Base-by-base conservation (phyloP, 495 filamentous ascomycete species). In the Copromyces sp. region DNA sequence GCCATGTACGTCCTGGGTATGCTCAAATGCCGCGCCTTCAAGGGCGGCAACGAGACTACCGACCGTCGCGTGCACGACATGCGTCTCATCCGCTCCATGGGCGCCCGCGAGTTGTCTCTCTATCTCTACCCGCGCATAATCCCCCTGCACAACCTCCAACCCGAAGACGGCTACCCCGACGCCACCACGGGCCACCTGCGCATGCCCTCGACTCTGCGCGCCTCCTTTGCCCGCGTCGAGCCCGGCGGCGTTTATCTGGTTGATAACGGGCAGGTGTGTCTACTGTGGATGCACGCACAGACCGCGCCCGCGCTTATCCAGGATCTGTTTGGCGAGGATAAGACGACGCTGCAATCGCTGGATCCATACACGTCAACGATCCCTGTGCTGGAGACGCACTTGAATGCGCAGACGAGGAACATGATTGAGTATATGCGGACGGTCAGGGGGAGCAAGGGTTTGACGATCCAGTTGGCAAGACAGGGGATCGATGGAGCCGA, bases 61-160 rank as follows among this genome's bases (percentile, higher is more conserved):
- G 95, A 99, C 81, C 91, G 96, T 65, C 87, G 95, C 74, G 91
- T 94, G 14, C 91, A 98, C 79, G 94, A 97, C 74, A 91, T 95
- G 88, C 90, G 95, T 65, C 89, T 97, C 86, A 88, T 99, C 74
- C 91, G 93, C 72, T 89, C 90, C 9, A 94, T 98, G 86, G 93
- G 94, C 37, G 88, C 91, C 44, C 86, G 90, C 29, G 95, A 98
- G 80, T 83, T 97, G 42, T 93, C 92, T 20, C 86, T 97, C 59
- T 97, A 98, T 81, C 91, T 99, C 72, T 99, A 99, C 80, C 95
- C 95, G 38, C 90, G 93, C 69, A 95, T 99, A 80, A 89, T 97
- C 70, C 88, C 96, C 0, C 82, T 99, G 47, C 95, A 99, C 84
- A 95, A 92, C 78, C 89, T 99, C 75, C 89, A 94, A 79, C 90